A percentile compares a stretch with the other conserved stretches of the same genome.
Evolutionary conservation across 345 rosid species (phyloP).

Genomic region (Bruguiera parviflora): DNA sequence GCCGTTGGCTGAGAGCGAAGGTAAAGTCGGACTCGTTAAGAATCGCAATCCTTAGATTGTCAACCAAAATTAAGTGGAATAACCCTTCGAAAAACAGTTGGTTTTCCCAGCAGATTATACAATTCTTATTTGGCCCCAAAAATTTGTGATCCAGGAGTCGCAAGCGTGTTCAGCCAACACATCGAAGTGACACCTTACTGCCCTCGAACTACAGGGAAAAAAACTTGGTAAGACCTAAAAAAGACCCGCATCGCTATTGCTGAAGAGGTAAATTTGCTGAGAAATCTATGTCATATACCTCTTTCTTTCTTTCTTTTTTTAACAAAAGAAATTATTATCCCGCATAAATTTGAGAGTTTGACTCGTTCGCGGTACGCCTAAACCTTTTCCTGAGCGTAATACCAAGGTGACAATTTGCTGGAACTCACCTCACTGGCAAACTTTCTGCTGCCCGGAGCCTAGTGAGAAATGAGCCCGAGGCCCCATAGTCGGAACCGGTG

Average conservation of each 20-base stretch:
- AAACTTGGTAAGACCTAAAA: not conserved
- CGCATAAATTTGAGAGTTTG: too few species aligned
- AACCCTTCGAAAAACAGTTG: not conserved
- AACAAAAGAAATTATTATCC: too few species aligned
- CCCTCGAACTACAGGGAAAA: not conserved
- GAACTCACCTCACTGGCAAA: too few species aligned
- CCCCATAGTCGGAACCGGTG: too few species aligned
- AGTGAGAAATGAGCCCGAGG: too few species aligned
- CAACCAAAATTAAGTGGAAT: not conserved
- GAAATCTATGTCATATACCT: not conserved
- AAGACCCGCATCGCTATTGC: not conserved
- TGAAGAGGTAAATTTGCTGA: not conserved
- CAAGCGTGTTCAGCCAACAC: not conserved
- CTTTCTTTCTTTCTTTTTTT: too few species aligned
- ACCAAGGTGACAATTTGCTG: too few species aligned
- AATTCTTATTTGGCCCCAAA: not conserved
- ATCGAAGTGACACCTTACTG: not conserved
- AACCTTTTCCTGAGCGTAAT: too few species aligned
- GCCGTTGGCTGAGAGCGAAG: too few species aligned
- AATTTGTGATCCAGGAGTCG: not conserved
- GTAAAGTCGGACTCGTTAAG: not conserved
- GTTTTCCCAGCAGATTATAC: not conserved
- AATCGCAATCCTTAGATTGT: not conserved
- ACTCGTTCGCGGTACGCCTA: too few species aligned
- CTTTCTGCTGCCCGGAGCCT: too few species aligned